Evolutionary conservation across 257 asterid genomes (phyloP).

Genomic region (Solanum sejunctum): DNA sequence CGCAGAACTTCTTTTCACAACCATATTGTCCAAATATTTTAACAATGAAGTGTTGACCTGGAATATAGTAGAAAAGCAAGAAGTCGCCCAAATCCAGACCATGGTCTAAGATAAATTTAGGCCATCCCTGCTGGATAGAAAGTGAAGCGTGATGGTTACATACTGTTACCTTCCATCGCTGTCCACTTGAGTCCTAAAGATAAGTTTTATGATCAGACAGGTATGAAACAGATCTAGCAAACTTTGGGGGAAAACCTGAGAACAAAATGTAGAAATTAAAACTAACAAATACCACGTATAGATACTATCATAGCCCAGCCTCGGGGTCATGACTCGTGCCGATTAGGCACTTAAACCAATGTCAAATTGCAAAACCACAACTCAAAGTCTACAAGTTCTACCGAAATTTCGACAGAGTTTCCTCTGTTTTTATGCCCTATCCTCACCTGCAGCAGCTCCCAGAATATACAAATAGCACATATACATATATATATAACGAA

Average conservation of each 20-base stretch:
- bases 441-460: too few relatives aligned
- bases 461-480: too few relatives aligned
- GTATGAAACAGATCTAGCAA: slow-evolving; percentile 14
- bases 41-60: slow-evolving; percentile 32
- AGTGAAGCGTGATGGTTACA: slow-evolving; percentile 14
- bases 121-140: slow-evolving; percentile 55
- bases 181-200: slow-evolving; percentile 42
- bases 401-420: too few relatives aligned
- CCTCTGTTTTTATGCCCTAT: too few relatives aligned
- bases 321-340: too few relatives aligned
- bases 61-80: slow-evolving; percentile 20
- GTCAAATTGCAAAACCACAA: too few relatives aligned
- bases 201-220: slow-evolving; percentile 17
- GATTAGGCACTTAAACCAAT: too few relatives aligned
- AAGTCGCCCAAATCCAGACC: slow-evolving; percentile 25
- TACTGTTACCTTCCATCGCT: slow-evolving; percentile 24
- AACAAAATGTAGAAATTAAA: neutral
- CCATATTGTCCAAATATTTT: slow-evolving; percentile 26
- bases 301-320: too few relatives aligned
- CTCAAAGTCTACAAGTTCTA: too few relatives aligned
- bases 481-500: too few relatives aligned
- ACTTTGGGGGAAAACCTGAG: slow-evolving; percentile 44
- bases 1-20: slow-evolving; percentile 11
- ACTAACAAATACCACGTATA: neutral
- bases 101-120: slow-evolving; percentile 26